Evolutionary conservation across 352 stramenopile species (phyloP).

Genomic region (Globisporangium echinulatum): DNA sequence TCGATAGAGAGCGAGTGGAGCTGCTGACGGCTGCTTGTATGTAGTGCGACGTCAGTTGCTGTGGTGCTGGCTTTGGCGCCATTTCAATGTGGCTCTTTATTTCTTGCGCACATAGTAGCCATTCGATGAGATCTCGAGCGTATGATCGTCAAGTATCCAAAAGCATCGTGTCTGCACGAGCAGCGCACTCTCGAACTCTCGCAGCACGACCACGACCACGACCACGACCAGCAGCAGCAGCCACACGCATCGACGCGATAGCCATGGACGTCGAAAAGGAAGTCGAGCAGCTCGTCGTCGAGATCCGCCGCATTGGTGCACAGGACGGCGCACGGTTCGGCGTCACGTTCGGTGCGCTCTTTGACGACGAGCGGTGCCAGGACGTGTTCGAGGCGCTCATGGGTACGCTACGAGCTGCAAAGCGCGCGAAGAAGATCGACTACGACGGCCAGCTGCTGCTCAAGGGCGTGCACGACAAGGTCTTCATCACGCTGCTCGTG

Average conservation of each 20-base stretch:
- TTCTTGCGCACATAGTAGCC: not conserved
- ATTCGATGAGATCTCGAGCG: not conserved
- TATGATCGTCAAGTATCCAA: not conserved
- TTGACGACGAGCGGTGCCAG: constrained; percentile 77
- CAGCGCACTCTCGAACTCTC: not conserved
- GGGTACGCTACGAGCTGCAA: constrained; percentile 75
- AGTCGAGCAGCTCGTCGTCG: constrained; percentile 55
- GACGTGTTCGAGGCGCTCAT: constrained; percentile 79
- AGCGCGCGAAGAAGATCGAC: constrained; percentile 67
- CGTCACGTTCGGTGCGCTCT: constrained; percentile 73
- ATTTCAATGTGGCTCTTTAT: not conserved
- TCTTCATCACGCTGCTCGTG: constrained; percentile 61
- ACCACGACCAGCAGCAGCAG: too few relatives aligned
- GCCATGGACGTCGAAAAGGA: constrained; percentile 68
- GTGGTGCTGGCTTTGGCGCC: not conserved
- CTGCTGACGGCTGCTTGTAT: not conserved
- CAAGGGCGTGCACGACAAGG: constrained; percentile 76
- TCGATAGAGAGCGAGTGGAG: not conserved
- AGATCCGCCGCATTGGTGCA: constrained; percentile 58
- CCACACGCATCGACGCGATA: not conserved
- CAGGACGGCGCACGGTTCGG: constrained; percentile 45
- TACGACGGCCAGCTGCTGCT: constrained; percentile 79
- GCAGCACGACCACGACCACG: not conserved
- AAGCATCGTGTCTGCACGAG: not conserved
- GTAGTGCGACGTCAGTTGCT: not conserved